These are phyloP conservation scores for Ascochyta koolunga DNA, from an alignment of 2,329 filamentous ascomycete species.

Conservation along the genomic window DNA sequence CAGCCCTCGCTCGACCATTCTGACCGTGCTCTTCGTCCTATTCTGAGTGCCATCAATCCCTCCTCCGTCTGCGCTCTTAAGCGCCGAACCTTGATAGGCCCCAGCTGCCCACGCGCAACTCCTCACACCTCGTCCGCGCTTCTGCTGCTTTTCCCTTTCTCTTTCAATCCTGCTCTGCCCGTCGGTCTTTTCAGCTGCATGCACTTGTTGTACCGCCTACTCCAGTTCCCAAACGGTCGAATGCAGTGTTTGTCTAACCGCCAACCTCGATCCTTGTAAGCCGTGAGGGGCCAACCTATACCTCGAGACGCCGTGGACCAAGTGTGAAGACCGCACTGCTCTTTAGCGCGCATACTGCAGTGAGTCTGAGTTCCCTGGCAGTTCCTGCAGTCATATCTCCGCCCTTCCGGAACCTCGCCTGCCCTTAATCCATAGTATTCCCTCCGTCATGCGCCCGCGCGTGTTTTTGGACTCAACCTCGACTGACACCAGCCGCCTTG, in stretches of 20 bases:
- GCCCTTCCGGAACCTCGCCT: conserved; percentile 31
- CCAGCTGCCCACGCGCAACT: conserved; percentile 38
- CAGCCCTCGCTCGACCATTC: conserved; percentile 30
- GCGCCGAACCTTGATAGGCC: conserved; percentile 47
- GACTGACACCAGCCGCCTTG: conserved; percentile 37
- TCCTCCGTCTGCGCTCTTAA: conserved; percentile 45
- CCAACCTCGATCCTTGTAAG: conserved; percentile 42
- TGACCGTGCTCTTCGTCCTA: conserved; percentile 40
- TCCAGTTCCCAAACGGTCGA: conserved; percentile 46
- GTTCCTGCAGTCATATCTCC: conserved; percentile 31
- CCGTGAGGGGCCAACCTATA: conserved; percentile 48
- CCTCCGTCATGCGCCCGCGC: conserved; percentile 40
- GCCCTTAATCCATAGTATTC: conserved; percentile 36
- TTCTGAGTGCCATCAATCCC: conserved; percentile 46
- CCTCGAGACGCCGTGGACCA: conserved; percentile 47
- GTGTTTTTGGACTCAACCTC: conserved; percentile 25
- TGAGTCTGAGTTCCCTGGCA: conserved; percentile 45
- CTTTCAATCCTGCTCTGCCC: conserved; percentile 29
- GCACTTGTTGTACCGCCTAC: conserved; percentile 31
- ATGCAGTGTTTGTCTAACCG: conserved; percentile 49
- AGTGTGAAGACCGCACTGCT: conserved; percentile 38
- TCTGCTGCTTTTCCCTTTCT: conserved; percentile 38
- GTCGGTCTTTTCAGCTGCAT: conserved; percentile 44
- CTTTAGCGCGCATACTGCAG: conserved; percentile 45
- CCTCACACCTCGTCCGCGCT: conserved; percentile 38